Conservation (phyloP, 345 rosid genomes). For the Eucalyptus victrix region DNA sequence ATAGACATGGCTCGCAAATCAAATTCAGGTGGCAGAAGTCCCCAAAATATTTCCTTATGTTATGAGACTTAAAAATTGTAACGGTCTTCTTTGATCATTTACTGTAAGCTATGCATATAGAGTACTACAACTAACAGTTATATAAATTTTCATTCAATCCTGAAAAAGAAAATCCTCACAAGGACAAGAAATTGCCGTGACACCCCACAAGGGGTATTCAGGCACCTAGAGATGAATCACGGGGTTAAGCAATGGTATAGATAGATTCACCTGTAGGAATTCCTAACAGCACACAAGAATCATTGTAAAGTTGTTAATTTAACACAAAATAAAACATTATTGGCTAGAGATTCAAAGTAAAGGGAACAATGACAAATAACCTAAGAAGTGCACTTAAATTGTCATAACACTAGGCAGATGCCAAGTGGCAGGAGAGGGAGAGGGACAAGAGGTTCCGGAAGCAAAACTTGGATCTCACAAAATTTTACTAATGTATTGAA, state of each 20-base stretch:
- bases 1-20: background rate
- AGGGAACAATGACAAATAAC: background rate
- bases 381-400: background rate
- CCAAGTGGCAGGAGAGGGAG: background rate
- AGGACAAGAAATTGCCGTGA: background rate
- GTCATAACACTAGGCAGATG: background rate
- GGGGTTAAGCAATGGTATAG: background rate
- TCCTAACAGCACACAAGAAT: background rate
- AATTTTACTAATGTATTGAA: background rate
- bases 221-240: background rate
- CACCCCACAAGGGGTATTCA: background rate
- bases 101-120: background rate
- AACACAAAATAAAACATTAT: background rate
- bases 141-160: background rate
- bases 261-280: background rate
- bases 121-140: background rate
- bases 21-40: background rate
- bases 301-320: background rate
- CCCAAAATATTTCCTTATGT: background rate
- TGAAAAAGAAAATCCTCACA: background rate
- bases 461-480: background rate
- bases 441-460: background rate
- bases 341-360: background rate
- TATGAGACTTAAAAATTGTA: background rate
- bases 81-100: background rate